These are phyloP conservation scores for Fimicolochytrium jonesii DNA, from an alignment of 192 early-diverging fungal species.

Conservation along the genomic window DNA sequence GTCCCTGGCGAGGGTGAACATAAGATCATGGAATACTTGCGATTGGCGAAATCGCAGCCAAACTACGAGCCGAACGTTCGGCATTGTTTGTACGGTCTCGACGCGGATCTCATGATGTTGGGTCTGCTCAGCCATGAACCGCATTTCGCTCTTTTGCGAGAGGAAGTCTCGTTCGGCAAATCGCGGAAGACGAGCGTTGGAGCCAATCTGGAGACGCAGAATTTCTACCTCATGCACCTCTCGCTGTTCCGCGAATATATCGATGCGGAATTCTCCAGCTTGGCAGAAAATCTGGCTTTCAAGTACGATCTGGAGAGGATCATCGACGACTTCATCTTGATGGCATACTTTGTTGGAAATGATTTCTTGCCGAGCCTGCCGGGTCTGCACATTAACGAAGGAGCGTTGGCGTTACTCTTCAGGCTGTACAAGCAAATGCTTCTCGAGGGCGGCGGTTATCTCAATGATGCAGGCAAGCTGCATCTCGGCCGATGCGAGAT, in stretches of 20 bases:
- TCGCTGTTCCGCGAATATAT: constrained; percentile 89
- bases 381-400: constrained; percentile 90
- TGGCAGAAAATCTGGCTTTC: constrained; percentile 59
- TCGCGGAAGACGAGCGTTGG: constrained; percentile 57
- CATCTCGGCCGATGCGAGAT: constrained; percentile 71
- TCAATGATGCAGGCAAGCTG: constrained; percentile 77
- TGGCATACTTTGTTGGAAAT: constrained; percentile 98
- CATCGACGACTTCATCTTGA: constrained; percentile 96
- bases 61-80: constrained; percentile 85
- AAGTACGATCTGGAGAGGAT: constrained; percentile 84
- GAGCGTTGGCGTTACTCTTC: constrained; percentile 85
- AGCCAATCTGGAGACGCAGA: constrained; percentile 58
- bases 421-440: constrained; percentile 85
- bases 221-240: constrained; percentile 64
- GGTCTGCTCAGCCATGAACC: constrained; percentile 95
- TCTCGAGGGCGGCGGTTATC: constrained; percentile 69
- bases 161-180: constrained; percentile 86
- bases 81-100: constrained; percentile 91
- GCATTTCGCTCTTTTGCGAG: constrained; percentile 91
- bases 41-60: constrained; percentile 70
- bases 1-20: constrained; percentile 99
- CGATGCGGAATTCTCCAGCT: constrained; percentile 67
- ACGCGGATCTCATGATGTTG: constrained; percentile 98
- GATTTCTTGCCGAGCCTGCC: constrained; percentile 96
- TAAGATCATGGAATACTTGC: constrained; percentile 98